Evolutionary conservation across 202 grass and related monocot genomes (phyloP), one percentile per base, ranked within the genome.

Genomic region (Saccharum hybrid): DNA sequence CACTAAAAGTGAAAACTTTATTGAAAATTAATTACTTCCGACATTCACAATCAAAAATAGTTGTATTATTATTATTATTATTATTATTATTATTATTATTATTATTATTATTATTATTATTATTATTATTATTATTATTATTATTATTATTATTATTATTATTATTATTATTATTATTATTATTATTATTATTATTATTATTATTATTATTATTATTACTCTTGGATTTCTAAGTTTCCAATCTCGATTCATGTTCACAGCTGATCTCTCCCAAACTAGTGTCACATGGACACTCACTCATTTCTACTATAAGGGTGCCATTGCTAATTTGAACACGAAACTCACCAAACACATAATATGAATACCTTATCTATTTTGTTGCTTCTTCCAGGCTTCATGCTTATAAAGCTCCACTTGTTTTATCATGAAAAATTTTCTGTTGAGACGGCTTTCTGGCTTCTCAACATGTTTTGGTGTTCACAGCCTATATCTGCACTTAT

Each of bases 301-400:
- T 36, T 63, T 77, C 41, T 76, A 52, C 69, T 56, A 26, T 22
- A 64, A 79, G 18, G 43, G 64, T 56, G 28, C 0, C 7, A 34
- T 34, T 71, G 33, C 73, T 88, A 88, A 38, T 65, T 77, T 57
- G 67, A 36, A 67, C 60, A 14, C 6, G 78, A 42, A 71, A 77
- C 31, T 41, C 40, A 76, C 10, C n/a, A 62, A 51, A 56, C 72
- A 71, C 66, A 64, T 41, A 64, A 64, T 77, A 56, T 65, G 65
- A 36, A 30, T 71, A 43, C 43, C 6, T 82, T 54, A 64, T 68
- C 21, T 66, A 61, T 74, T 74, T 83, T 74, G 21, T 66, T 87
- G 12, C 23, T 78, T 64, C 48, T 45, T 7, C 10, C n/a, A 85
- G 62, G 46, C 37, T 85, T 76, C 14, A 28, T 85, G 23, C 54